These are phyloP conservation scores for Elsinoe necatrix DNA, from an alignment of 2,329 filamentous ascomycete genomes.

Conservation along the genomic window DNA sequence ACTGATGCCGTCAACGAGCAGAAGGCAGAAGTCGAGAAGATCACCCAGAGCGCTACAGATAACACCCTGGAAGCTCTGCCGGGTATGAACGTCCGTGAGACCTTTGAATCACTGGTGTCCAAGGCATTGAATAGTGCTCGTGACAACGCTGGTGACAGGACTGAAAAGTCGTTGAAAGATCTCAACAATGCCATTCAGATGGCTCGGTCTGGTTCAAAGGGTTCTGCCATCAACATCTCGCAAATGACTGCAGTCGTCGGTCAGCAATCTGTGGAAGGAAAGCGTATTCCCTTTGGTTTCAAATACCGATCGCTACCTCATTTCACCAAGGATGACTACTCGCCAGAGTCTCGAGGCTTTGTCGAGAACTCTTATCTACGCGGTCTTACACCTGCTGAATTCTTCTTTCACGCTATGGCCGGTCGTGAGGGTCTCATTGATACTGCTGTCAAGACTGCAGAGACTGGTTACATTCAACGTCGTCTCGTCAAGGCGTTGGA, in stretches of 20 bases:
- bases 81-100: constrained; percentile 97
- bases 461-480: constrained; percentile 98
- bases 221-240: constrained; percentile 97
- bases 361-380: constrained; percentile 98
- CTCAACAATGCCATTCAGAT: constrained; percentile 95
- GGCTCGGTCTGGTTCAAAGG: constrained; percentile 94
- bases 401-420: constrained; percentile 99
- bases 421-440: constrained; percentile 99
- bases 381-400: constrained; percentile 88
- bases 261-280: constrained; percentile 96
- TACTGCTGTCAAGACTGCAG: constrained; percentile 97
- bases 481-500: constrained; percentile 96
- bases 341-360: constrained; percentile 90
- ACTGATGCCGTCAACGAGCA: constrained; percentile 71
- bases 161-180: constrained; percentile 87
- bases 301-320: constrained; percentile 95
- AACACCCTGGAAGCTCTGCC: constrained; percentile 87
- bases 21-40: constrained; percentile 68
- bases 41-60: constrained; percentile 70
- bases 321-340: constrained; percentile 99
- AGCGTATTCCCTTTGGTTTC: constrained; percentile 98
- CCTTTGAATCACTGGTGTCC: constrained; percentile 95
- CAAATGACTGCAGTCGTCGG: constrained; percentile 98
- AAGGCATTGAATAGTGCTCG: constrained; percentile 89
- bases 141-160: constrained; percentile 90